Evolutionary conservation across 805 yeast species (phyloP).

Genomic region (Pichia rugopelliculosa): DNA sequence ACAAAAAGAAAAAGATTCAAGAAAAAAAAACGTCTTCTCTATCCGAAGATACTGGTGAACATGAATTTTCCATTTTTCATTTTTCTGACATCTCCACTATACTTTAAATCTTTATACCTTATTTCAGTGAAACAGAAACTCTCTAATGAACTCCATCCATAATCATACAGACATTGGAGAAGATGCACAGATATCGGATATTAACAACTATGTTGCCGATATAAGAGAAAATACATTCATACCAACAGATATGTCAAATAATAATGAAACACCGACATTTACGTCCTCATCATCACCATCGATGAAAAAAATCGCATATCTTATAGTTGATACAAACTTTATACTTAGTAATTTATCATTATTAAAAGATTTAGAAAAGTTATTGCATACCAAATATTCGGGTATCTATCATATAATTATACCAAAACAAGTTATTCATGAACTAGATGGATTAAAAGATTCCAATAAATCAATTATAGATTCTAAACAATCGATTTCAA

Average conservation of each 20-base stretch:
- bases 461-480: conserved; percentile 19
- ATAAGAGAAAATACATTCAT: background rate
- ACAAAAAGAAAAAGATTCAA: too few relatives aligned
- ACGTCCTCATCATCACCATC: background rate
- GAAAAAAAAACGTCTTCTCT: too few relatives aligned
- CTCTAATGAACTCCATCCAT: background rate
- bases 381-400: conserved; percentile 33
- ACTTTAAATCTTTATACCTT: too few relatives aligned
- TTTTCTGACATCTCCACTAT: too few relatives aligned
- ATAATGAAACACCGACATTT: background rate
- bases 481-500: conserved; percentile 20
- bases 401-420: conserved; percentile 44
- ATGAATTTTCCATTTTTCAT: background rate
- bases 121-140: background rate
- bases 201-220: background rate
- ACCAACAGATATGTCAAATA: background rate
- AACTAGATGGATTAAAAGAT: conserved; percentile 75
- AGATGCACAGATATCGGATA: conserved; percentile 1
- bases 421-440: conserved; percentile 65
- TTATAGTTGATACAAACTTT: conserved; percentile 82
- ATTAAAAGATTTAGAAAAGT: conserved; percentile 41
- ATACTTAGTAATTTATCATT: conserved; percentile 59
- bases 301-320: conserved; percentile 11
- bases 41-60: too few relatives aligned
- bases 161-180: conserved; percentile 8